Conservation (phyloP, 148 eudicot genomes). For the Spergularia marina region DNA sequence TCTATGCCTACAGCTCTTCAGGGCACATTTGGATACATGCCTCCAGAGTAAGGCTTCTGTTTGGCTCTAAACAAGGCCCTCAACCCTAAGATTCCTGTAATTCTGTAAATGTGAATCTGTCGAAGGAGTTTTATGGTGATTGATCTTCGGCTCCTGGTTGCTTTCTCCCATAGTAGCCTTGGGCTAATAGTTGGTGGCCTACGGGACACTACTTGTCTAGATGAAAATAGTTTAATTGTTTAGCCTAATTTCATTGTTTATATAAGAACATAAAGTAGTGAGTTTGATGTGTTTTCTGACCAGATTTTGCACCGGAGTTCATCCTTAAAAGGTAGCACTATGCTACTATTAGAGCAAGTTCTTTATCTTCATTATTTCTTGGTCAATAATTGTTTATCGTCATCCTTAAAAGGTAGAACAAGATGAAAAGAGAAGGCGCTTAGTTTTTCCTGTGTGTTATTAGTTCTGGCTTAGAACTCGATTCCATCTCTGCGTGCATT, state of each 20-base stretch:
- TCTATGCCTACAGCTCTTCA: conserved; percentile 75
- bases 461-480: too few species aligned
- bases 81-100: neutral
- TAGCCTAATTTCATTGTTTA: too few species aligned
- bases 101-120: neutral
- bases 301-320: too few species aligned
- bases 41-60: conserved; percentile 78
- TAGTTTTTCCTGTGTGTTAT: too few species aligned
- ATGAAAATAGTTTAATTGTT: neutral
- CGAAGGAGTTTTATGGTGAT: neutral
- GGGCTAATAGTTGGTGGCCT: neutral
- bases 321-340: too few species aligned
- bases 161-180: neutral
- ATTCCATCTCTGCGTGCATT: neutral
- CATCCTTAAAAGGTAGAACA: too few species aligned
- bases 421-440: too few species aligned
- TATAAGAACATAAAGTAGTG: too few species aligned
- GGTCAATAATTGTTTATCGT: too few species aligned
- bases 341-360: too few species aligned
- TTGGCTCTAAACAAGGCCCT: neutral
- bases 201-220: neutral
- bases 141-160: neutral
- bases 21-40: conserved; percentile 99
- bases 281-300: too few species aligned
- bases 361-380: too few species aligned